Evolutionary conservation across 805 yeast genomes (phyloP), one percentile per base, ranked within the genome.

Genomic region (Ogataea henricii): DNA sequence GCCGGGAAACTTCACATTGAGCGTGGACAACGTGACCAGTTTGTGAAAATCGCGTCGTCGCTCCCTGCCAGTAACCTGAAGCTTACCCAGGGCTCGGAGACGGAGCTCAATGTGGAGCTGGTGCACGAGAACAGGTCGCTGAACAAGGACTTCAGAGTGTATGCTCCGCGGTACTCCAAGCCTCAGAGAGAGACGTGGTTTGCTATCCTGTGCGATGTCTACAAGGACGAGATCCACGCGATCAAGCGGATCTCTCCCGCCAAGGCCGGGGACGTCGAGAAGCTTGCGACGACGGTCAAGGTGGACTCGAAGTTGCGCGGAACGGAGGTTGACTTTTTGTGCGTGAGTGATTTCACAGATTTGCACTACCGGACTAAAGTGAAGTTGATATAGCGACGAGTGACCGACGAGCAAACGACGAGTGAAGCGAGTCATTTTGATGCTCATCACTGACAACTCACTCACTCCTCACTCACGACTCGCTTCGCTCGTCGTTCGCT

Each of bases 111-210:
- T 0, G 70, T 88, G 17, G 68, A 64, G 17, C 67, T 89, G 30
- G 64, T 62, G 7, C 95, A 87, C 61, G 68, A 70, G n/a, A 81
- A 78, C 45, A 56, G 52, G 20, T 74, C 81, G 3, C 60, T 69
- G 46, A 79, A 77, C 53, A 69, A 71, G 3, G 90, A 85, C 38
- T 87, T 82, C 70, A 79, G 79, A 54, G 78, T 89, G 43, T 81
- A 83, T 59, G 74, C 91, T 48, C 92, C 95, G 2, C 80, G 79
- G 57, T 94, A 88, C 69, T 96, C 96, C 38, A 92, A 94, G 66
- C 73, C 83, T 2, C 99, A 94, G 67, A 84, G 89, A 59, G 98
- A 94, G 63, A 82, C 95, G 0, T 94, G 99, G 98, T 89, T 92
- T 64, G 77, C 83, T 8, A 78, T 92, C 40, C 56, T 83, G 8